Percentiles rank a stretch among this genome's conserved stretches.
These are phyloP conservation scores for Naganishia vaughanmartiniae DNA, from an alignment of 768 basidiomycete species.

Conservation along the genomic window DNA sequence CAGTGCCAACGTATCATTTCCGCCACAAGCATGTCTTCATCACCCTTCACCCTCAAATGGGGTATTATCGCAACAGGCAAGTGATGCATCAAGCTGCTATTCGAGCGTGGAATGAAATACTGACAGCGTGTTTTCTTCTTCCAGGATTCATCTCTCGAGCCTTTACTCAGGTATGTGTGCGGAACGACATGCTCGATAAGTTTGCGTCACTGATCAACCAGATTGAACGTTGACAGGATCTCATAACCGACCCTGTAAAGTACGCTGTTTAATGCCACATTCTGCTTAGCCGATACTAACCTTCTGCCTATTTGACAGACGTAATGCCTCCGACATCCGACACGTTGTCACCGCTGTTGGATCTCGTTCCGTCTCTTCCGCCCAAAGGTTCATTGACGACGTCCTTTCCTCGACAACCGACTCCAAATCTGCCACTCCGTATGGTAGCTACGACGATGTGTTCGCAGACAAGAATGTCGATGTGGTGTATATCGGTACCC, in stretches of 20 bases:
- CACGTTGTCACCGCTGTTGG: conserved; percentile 63
- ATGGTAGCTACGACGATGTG: conserved; percentile 71
- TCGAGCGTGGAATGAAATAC: too few relatives aligned
- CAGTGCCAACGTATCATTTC: too few relatives aligned
- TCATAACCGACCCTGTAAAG: conserved; percentile 59
- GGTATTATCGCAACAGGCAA: too few relatives aligned
- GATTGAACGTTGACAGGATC: conserved; percentile 50
- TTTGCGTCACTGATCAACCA: too few relatives aligned
- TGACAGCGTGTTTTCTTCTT: too few relatives aligned
- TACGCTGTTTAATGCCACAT: not conserved
- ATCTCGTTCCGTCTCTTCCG: conserved; percentile 69
- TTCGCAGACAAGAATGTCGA: conserved; percentile 73
- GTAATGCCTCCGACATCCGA: conserved; percentile 43
- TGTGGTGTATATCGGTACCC: conserved; percentile 77
- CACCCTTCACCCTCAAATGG: too few relatives aligned
- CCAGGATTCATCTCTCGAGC: too few relatives aligned
- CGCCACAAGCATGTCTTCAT: too few relatives aligned
- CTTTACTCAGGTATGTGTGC: too few relatives aligned
- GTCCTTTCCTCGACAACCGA: conserved; percentile 51
- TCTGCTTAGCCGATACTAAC: conserved; percentile 53
- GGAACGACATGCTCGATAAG: too few relatives aligned
- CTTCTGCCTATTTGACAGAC: conserved; percentile 47
- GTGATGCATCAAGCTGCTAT: too few relatives aligned
- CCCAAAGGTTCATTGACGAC: conserved; percentile 65
- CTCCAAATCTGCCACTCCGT: conserved; percentile 60